Conservation (phyloP, 2,329 filamentous ascomycete species). For the Nakataea oryzae region DNA sequence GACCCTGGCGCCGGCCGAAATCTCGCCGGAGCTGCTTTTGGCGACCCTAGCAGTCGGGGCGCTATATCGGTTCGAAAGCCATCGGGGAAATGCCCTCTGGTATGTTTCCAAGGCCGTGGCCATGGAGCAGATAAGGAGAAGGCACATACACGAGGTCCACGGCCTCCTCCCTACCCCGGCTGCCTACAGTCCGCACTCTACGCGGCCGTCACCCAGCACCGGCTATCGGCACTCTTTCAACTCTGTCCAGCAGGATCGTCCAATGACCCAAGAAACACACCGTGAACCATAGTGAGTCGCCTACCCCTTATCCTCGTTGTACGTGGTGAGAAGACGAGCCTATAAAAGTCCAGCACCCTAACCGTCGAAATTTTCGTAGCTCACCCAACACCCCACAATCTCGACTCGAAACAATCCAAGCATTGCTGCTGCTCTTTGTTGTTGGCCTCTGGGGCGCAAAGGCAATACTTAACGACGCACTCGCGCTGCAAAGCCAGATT, state of each 20-base stretch:
- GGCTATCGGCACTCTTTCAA: constrained; percentile 49
- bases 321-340: not conserved
- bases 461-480: constrained; percentile 46
- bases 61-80: constrained; percentile 53
- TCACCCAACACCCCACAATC: constrained; percentile 49
- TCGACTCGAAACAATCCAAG: constrained; percentile 54
- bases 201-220: constrained; percentile 45
- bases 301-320: not conserved
- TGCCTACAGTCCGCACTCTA: constrained; percentile 50
- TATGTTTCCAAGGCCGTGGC: constrained; percentile 49
- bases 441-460: constrained; percentile 52
- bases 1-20: constrained; percentile 51
- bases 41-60: constrained; percentile 59
- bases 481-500: constrained; percentile 48
- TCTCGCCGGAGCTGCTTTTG: constrained; percentile 57
- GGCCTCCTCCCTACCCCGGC: constrained; percentile 45
- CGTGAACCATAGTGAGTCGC: constrained; percentile 46
- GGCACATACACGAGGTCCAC: constrained; percentile 46
- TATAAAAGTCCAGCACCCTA: not conserved
- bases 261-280: constrained; percentile 46
- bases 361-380: constrained; percentile 18
- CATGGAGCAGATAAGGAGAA: constrained; percentile 45
- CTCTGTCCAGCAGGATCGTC: constrained; percentile 45
- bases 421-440: constrained; percentile 49
- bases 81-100: constrained; percentile 49